Evolutionary conservation across 768 basidiomycete species (phyloP), one percentile per base, ranked within the genome.

Genomic region (Panus rudis): DNA sequence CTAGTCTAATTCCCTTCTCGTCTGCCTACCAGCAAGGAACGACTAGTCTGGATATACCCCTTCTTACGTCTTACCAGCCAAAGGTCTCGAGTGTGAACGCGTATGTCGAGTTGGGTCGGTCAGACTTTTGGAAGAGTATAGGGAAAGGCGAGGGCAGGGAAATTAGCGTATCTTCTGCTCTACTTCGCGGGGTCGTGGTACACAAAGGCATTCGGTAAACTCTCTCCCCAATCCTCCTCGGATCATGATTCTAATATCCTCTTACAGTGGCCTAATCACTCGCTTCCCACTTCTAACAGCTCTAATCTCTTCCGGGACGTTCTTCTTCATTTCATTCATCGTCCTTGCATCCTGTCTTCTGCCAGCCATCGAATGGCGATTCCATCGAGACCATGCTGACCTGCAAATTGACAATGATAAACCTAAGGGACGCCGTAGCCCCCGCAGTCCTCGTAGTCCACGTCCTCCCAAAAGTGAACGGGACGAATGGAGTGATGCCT

Each of bases 141-240:
- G 86, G 86, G 5, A 65, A 59, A 12, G 88, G 86, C 2, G 66
- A 81, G 61, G 84, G 78, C 13, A 78, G 81, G 41, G 89, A 92
- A 59, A 53, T 92, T 3, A 82, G 74, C 49, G 76, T 92, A 7
- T 55, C 73, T 23, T 68, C 75, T 17, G 82, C 85, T 17, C 72
- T 68, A 27, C 51, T 92, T 32, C 69, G 64, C 43, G 88, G 88
- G 7, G 62, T 65, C 16, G 73, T 85, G 23, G 71, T 75, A 27
- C 82, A 78, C 48, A 74, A 71, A 48, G 88, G 89, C 26, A 62
- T 90, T 32, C 75, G 84, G 89, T 86, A 55, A 47, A n/a, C 73
- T 49, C 34, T 21, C 21, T 8, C 12, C 11, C 11, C 34, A n/a
- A 2, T 19, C 4, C 6, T 8, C 31, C 8, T 22, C 16, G 5